Evolutionary conservation across 495 filamentous ascomycete species (phyloP).

Genomic region (Rostrohypoxylon terebratum): DNA sequence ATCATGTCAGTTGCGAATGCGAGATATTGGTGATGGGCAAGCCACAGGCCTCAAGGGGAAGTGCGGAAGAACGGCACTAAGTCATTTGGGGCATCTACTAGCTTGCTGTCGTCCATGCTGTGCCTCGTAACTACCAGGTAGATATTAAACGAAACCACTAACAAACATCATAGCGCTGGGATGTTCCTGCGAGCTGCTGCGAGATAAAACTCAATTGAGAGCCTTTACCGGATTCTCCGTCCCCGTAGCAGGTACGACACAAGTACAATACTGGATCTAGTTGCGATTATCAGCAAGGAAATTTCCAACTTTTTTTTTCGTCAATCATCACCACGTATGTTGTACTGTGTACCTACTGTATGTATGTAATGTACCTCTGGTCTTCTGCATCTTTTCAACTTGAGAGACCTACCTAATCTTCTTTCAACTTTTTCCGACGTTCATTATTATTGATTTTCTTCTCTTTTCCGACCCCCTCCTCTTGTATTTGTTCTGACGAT

Average conservation of each 20-base stretch:
- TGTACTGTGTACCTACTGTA: no score
- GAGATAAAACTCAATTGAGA: slow-evolving; percentile 44
- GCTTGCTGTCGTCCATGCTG: not conserved
- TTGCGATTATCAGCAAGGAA: slow-evolving; percentile 27
- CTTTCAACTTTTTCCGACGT: slow-evolving; percentile 44
- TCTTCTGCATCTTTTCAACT: not conserved
- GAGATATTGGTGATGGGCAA: slow-evolving; percentile 13
- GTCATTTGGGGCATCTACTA: slow-evolving; percentile 24
- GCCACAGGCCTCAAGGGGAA: slow-evolving; percentile 25
- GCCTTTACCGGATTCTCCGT: slow-evolving; percentile 27
- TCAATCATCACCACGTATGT: slow-evolving; percentile 29
- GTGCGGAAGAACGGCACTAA: slow-evolving; percentile 22
- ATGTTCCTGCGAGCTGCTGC: slow-evolving; percentile 24
- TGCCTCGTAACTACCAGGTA: slow-evolving; percentile 13
- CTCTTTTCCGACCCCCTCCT: not conserved
- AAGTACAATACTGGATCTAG: slow-evolving; percentile 9
- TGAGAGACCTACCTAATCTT: slow-evolving; percentile 34
- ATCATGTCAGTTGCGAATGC: not conserved
- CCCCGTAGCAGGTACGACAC: not conserved
- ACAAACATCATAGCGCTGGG: slow-evolving; percentile 41
- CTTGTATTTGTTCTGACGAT: slow-evolving; percentile 27
- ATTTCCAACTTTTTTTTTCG: slow-evolving; percentile 50
- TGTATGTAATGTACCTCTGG: not conserved
- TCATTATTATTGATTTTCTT: slow-evolving; percentile 31
- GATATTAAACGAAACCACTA: slow-evolving; percentile 26